These are phyloP conservation scores for Trametes meyenii DNA, from an alignment of 768 basidiomycete genomes.

Conservation along the genomic window DNA sequence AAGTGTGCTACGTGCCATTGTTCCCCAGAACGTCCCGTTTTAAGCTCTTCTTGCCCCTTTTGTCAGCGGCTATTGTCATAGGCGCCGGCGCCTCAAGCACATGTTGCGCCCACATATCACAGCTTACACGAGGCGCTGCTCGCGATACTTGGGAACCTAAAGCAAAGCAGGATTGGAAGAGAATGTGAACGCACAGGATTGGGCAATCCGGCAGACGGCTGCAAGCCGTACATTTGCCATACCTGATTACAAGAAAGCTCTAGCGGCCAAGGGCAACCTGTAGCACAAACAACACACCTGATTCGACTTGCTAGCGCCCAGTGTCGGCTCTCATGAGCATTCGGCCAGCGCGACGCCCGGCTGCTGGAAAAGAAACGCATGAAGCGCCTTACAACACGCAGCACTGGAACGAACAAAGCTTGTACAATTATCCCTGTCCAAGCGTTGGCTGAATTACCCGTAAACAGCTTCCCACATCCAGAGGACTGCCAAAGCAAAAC, in stretches of 20 bases:
- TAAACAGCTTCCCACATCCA: neutral
- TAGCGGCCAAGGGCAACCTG: too few species aligned
- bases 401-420: neutral
- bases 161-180: neutral
- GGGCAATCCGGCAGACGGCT: too few species aligned
- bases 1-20: slow-evolving; percentile 14
- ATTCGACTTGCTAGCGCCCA: too few species aligned
- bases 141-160: neutral
- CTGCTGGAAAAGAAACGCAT: neutral
- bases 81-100: slow-evolving; percentile 20
- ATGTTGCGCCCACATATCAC: slow-evolving; percentile 11
- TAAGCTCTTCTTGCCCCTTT: slow-evolving; percentile 10
- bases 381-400: neutral
- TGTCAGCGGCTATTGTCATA: slow-evolving; percentile 18
- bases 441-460: neutral
- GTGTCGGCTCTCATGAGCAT: too few species aligned
- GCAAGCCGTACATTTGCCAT: too few species aligned
- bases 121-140: slow-evolving; percentile 12
- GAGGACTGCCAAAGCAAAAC: neutral
- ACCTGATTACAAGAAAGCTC: too few species aligned
- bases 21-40: slow-evolving; percentile 14
- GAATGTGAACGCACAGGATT: neutral
- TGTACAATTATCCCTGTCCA: slow-evolving; percentile 2
- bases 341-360: neutral
- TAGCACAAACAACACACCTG: too few species aligned